Percentiles rank a stretch among this genome's conserved stretches.
phyloP scores from a whole-genome alignment of 495 filamentous ascomycete species.

The Peziza echinospora region DNA sequence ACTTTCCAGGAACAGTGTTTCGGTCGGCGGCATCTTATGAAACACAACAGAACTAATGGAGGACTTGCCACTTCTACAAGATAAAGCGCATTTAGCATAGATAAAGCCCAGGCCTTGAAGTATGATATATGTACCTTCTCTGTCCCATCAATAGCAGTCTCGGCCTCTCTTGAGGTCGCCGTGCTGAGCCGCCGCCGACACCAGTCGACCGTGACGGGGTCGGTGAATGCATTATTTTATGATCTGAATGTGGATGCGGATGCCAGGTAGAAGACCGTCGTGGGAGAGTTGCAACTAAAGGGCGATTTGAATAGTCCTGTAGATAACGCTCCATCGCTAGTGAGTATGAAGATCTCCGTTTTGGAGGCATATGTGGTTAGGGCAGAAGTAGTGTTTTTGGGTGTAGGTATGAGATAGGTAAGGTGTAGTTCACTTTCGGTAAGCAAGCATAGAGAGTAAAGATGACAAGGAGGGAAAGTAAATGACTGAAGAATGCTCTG shows the following conservation, averaged over 20 bases:
- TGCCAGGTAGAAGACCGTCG: neutral
- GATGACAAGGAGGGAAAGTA: too few relatives aligned
- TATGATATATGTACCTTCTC: conserved; percentile 41
- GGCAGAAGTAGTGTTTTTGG: too few relatives aligned
- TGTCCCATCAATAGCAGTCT: conserved; percentile 87
- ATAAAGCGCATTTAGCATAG: conserved; percentile 12
- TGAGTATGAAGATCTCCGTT: neutral
- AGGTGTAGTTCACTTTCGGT: too few relatives aligned
- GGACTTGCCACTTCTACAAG: conserved; percentile 74
- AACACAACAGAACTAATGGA: conserved; percentile 96
- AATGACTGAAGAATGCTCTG: too few relatives aligned
- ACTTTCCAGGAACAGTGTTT: conserved; percentile 85
- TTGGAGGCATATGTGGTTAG: neutral
- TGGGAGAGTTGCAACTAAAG: neutral
- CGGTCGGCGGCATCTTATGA: conserved; percentile 83
- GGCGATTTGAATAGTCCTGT: neutral
- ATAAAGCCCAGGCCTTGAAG: conserved; percentile 1
- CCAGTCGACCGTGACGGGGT: neutral
- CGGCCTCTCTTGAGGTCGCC: conserved; percentile 37
- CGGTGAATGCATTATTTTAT: neutral
- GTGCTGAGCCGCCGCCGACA: neutral
- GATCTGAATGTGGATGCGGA: neutral
- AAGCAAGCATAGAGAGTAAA: too few relatives aligned
- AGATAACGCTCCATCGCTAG: neutral
- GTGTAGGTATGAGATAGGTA: too few relatives aligned